Conservation (phyloP, 805 yeast species). For the Teunomyces aglyptinius region DNA sequence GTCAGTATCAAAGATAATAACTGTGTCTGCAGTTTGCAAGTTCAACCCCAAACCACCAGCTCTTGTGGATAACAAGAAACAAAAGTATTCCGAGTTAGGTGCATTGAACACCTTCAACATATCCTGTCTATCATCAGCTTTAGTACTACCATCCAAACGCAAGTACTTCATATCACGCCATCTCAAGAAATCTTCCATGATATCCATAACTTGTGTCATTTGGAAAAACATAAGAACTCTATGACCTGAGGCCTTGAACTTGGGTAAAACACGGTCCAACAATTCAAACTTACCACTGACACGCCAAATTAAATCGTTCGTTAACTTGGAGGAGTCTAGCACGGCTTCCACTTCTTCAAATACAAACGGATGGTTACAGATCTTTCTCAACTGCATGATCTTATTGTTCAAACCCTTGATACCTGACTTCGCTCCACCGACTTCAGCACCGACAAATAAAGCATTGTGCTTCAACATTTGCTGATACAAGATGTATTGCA, state of each 20-base stretch:
- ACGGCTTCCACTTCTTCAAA: constrained; percentile 78
- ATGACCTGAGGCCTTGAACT: constrained; percentile 71
- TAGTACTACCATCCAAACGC: constrained; percentile 80
- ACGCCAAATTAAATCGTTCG: constrained; percentile 71
- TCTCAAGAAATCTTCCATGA: constrained; percentile 80
- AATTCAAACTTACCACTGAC: constrained; percentile 79
- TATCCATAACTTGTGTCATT: constrained; percentile 89
- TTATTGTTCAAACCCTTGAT: constrained; percentile 77
- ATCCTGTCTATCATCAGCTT: constrained; percentile 78
- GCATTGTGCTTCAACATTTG: constrained; percentile 76
- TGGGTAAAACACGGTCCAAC: constrained; percentile 71
- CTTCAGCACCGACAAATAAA: constrained; percentile 62
- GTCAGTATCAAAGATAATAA: constrained; percentile 81
- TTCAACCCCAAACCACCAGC: constrained; percentile 89
- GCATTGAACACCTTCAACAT: constrained; percentile 74
- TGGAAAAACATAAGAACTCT: constrained; percentile 81
- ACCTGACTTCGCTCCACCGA: constrained; percentile 61
- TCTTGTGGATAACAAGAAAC: constrained; percentile 77
- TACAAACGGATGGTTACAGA: constrained; percentile 85
- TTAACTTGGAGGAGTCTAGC: constrained; percentile 59
- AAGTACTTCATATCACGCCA: constrained; percentile 64
- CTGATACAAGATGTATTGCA: constrained; percentile 68
- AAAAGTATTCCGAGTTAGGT: constrained; percentile 72
- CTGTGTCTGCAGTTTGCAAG: constrained; percentile 86
- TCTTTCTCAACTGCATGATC: constrained; percentile 81